Conservation (phyloP, 148 eudicot species). For the Dianthus caryophyllus region DNA sequence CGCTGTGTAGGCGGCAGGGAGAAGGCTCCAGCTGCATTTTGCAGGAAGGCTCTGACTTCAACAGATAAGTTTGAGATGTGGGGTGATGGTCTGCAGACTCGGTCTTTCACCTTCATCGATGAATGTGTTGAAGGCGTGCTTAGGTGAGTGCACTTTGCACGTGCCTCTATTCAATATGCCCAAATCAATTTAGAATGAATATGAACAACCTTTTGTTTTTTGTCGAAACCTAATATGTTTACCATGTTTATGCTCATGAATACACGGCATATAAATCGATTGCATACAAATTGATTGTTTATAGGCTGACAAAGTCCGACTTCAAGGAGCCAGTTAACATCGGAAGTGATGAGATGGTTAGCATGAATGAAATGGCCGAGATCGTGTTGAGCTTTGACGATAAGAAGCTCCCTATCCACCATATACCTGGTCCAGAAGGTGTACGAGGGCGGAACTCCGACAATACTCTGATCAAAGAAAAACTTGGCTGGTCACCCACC, state of each 20-base stretch:
- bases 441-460: constrained; percentile 98
- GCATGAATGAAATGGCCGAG: constrained; percentile 99
- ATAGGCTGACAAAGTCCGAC: constrained; percentile 84
- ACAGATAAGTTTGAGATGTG: constrained; percentile 59
- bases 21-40: constrained; percentile 59
- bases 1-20: constrained; percentile 42
- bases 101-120: constrained; percentile 55
- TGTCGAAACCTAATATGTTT: too few relatives aligned
- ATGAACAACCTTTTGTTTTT: too few relatives aligned
- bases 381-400: constrained; percentile 79
- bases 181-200: too few relatives aligned
- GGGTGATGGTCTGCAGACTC: constrained; percentile 54
- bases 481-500: constrained; percentile 97
- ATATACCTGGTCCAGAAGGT: constrained; percentile 99
- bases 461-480: constrained; percentile 87
- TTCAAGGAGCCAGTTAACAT: constrained; percentile 89
- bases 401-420: constrained; percentile 78
- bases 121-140: constrained; percentile 63
- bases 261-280: too few relatives aligned
- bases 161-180: too few relatives aligned
- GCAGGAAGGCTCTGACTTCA: constrained; percentile 47
- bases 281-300: too few relatives aligned
- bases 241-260: too few relatives aligned
- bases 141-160: too few relatives aligned
- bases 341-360: constrained; percentile 98